Evolutionary conservation across 2,329 filamentous ascomycete genomes (phyloP).

Genomic region (Penicillium polonicum): DNA sequence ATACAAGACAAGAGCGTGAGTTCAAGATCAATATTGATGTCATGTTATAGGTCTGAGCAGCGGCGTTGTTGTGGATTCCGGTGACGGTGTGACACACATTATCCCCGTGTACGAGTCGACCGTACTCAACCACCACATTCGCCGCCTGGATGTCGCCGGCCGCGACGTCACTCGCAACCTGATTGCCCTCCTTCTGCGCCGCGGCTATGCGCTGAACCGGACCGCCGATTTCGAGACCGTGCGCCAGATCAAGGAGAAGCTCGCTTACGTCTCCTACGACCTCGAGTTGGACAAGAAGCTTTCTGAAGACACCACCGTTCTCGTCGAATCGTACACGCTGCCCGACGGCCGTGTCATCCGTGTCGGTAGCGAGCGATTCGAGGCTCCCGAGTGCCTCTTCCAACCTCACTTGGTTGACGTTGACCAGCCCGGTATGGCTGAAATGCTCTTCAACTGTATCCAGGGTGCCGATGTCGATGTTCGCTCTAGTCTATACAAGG

Average conservation of each 20-base stretch:
- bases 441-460: slow-evolving; percentile 98
- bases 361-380: slow-evolving; percentile 94
- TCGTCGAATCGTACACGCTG: slow-evolving; percentile 96
- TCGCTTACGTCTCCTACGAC: slow-evolving; percentile 99
- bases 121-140: slow-evolving; percentile 93
- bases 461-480: slow-evolving; percentile 95
- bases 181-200: slow-evolving; percentile 87
- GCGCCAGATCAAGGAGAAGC: slow-evolving; percentile 98
- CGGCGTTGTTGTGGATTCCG: slow-evolving; percentile 97
- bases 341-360: slow-evolving; percentile 95
- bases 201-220: slow-evolving; percentile 94
- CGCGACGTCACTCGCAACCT: slow-evolving; percentile 98
- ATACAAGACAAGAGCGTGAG: neutral
- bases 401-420: slow-evolving; percentile 97
- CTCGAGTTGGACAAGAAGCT: slow-evolving; percentile 93
- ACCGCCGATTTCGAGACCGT: slow-evolving; percentile 99
- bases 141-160: slow-evolving; percentile 89
- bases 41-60: slow-evolving; percentile 67
- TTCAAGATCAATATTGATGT: slow-evolving; percentile 4
- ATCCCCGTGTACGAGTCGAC: slow-evolving; percentile 98
- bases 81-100: slow-evolving; percentile 97
- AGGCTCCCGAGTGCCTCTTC: slow-evolving; percentile 97
- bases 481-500: slow-evolving; percentile 89
- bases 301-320: slow-evolving; percentile 93
- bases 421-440: slow-evolving; percentile 93